phyloP scores from a whole-genome alignment of 192 early-diverging fungal genomes.

The Coemansia sp. region DNA sequence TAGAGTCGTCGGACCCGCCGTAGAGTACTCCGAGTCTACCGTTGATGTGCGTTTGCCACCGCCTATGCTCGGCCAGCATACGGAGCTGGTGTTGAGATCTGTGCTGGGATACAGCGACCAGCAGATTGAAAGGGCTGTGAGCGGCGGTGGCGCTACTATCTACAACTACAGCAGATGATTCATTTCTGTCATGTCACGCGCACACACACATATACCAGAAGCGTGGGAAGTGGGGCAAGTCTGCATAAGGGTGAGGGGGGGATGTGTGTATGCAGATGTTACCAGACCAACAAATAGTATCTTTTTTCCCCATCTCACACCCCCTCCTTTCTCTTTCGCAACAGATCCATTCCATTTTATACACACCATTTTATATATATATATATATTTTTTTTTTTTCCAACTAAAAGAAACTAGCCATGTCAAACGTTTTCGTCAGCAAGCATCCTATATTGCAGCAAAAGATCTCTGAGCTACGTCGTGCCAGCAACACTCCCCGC shows the following conservation, averaged over 20 bases:
- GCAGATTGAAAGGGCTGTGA: slow-evolving; percentile 56
- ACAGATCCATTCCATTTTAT: too few relatives aligned
- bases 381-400: neutral
- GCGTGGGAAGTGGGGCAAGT: neutral
- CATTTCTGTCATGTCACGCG: neutral
- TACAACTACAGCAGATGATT: slow-evolving; percentile 23
- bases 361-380: too few relatives aligned
- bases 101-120: slow-evolving; percentile 66
- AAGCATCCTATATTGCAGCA: slow-evolving; percentile 61
- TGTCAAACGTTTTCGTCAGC: slow-evolving; percentile 37
- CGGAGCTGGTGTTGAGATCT: slow-evolving; percentile 67
- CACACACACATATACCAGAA: neutral
- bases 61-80: slow-evolving; percentile 87
- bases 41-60: slow-evolving; percentile 73
- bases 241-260: neutral
- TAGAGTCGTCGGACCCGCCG: slow-evolving; percentile 71
- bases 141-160: slow-evolving; percentile 19
- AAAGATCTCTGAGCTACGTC: slow-evolving; percentile 63
- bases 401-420: neutral
- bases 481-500: slow-evolving; percentile 49
- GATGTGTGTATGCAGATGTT: neutral
- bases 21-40: slow-evolving; percentile 72
- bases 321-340: neutral
- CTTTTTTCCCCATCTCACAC: neutral
- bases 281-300: too few relatives aligned